These are phyloP conservation scores for Fusarium humuli DNA, from an alignment of 2,329 filamentous ascomycete species.

Conservation along the genomic window DNA sequence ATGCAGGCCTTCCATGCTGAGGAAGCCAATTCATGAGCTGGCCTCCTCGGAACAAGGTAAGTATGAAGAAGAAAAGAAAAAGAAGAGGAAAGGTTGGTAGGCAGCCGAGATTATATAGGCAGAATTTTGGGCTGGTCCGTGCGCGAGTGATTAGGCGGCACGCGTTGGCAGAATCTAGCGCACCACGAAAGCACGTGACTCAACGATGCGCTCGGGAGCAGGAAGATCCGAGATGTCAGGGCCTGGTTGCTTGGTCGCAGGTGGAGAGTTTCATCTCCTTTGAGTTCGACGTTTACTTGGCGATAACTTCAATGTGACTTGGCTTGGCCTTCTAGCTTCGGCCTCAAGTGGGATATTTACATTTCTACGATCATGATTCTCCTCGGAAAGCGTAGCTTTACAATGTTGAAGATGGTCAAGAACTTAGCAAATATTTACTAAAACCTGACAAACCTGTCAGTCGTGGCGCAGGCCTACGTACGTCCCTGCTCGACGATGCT, in stretches of 20 bases:
- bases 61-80: constrained; percentile 62
- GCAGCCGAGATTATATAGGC: constrained; percentile 48
- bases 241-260: not conserved
- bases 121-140: not conserved
- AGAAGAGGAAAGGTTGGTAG: constrained; percentile 19
- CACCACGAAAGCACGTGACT: not conserved
- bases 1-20: constrained; percentile 64
- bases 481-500: not conserved
- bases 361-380: not conserved
- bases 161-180: not conserved
- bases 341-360: not conserved
- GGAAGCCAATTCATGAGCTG: constrained; percentile 59
- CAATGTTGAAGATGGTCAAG: not conserved
- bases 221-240: not conserved
- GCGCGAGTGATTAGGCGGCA: constrained; percentile 11
- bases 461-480: constrained; percentile 7
- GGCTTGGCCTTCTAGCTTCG: not conserved
- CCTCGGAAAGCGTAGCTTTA: not conserved
- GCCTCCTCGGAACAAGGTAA: constrained; percentile 62
- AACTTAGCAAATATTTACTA: constrained; percentile 6
- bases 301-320: constrained; percentile 4
- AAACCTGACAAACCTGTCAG: constrained; percentile 5
- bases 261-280: constrained; percentile 18
- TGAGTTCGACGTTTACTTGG: constrained; percentile 15
- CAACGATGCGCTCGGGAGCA: not conserved